Percentiles rank a stretch among this genome's conserved stretches.
These are phyloP conservation scores for Schwanniomyces etchellsii DNA, from an alignment of 1,139 yeast species.

Conservation along the genomic window DNA sequence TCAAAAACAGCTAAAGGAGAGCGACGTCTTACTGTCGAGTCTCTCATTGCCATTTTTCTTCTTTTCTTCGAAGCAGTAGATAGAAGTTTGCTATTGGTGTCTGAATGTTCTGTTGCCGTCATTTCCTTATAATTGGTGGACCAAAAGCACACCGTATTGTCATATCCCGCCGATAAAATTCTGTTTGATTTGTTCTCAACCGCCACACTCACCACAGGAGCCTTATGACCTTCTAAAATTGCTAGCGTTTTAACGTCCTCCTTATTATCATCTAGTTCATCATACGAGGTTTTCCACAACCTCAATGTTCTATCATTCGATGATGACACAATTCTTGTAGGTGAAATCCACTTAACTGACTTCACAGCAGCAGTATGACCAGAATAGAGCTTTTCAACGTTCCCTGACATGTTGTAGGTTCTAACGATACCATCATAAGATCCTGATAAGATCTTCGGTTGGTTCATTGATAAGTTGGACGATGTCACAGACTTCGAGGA, in stretches of 20 bases:
- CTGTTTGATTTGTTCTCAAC: conserved; percentile 47
- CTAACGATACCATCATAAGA: conserved; percentile 93
- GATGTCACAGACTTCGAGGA: conserved; percentile 19
- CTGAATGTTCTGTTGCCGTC: conserved; percentile 65
- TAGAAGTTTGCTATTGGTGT: conserved; percentile 39
- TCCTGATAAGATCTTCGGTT: conserved; percentile 71
- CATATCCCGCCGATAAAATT: conserved; percentile 82
- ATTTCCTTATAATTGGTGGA: conserved; percentile 80
- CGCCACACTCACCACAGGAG: conserved; percentile 75
- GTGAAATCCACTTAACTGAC: conserved; percentile 72
- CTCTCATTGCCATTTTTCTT: conserved; percentile 74
- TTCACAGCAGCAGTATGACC: conserved; percentile 89
- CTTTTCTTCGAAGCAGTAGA: conserved; percentile 87
- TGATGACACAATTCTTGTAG: conserved; percentile 72
- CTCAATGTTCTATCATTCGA: conserved; percentile 88
- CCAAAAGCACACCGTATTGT: conserved; percentile 82
- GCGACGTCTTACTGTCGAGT: conserved; percentile 71
- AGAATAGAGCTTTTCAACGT: conserved; percentile 69
- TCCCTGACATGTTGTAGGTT: conserved; percentile 82
- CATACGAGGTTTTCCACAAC: conserved; percentile 73
- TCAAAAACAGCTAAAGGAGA: conserved; percentile 74
- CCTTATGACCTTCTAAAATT: conserved; percentile 81
- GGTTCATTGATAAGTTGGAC: conserved; percentile 22
- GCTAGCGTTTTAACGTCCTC: conserved; percentile 77
- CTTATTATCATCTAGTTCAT: conserved; percentile 40